Evolutionary conservation across 2,329 filamentous ascomycete genomes (phyloP).

Genomic region (Hypoxylon sp.): DNA sequence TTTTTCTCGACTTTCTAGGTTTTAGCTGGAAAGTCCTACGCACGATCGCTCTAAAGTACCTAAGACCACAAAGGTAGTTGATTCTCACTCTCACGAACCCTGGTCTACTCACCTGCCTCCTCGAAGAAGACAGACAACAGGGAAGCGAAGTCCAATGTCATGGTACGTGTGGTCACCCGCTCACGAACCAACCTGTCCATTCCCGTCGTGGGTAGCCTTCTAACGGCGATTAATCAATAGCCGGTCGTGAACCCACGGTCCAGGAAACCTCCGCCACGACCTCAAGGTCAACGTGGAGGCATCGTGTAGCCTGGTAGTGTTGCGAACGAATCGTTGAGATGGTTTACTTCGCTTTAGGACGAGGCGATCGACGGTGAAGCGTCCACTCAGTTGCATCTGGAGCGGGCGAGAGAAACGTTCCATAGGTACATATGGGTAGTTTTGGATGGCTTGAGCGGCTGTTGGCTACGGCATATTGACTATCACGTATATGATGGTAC

Average conservation of each 20-base stretch:
- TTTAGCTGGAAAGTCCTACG: conserved; percentile 22
- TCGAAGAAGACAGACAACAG: background rate
- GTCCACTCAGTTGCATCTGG: background rate
- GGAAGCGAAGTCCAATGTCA: background rate
- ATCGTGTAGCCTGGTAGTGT: background rate
- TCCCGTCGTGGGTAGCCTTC: background rate
- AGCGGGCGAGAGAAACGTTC: background rate
- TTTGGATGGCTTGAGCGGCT: background rate
- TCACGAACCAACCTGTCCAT: background rate
- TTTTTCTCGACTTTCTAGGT: conserved; percentile 24
- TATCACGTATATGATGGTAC: background rate
- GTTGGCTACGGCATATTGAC: conserved; percentile 2
- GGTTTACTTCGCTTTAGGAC: conserved; percentile 4
- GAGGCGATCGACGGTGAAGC: background rate
- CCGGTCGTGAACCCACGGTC: conserved; percentile 14
- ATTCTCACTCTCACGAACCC: background rate
- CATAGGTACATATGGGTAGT: background rate
- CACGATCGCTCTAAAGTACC: background rate
- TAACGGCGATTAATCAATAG: conserved; percentile 38
- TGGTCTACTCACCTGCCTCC: background rate
- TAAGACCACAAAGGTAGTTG: background rate
- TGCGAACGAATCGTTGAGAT: background rate
- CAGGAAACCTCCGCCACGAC: conserved; percentile 19
- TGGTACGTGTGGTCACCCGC: background rate
- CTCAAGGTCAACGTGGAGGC: background rate